Conservation (phyloP, 2,329 filamentous ascomycete species). For the Xenosphaeropsis pyriputrescens region DNA sequence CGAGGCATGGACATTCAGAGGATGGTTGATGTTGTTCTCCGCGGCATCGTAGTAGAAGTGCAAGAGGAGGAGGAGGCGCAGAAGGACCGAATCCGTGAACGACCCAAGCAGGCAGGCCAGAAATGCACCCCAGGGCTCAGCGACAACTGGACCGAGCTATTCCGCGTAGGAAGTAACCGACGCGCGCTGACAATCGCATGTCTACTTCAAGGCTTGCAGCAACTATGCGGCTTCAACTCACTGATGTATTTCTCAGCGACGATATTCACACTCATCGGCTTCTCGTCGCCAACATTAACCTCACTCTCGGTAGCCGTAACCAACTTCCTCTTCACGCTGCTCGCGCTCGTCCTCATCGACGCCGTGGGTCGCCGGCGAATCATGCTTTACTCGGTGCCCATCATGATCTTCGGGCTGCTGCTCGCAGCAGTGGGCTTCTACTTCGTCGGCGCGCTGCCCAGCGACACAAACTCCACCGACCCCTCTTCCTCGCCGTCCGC, state of each 20-base stretch:
- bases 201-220: conserved; percentile 74
- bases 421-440: conserved; percentile 61
- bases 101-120: conserved; percentile 7
- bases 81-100: conserved; percentile 9
- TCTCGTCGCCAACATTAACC: conserved; percentile 64
- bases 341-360: conserved; percentile 65
- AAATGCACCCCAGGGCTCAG: conserved; percentile 11
- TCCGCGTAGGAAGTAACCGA: conserved; percentile 46
- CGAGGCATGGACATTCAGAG: conserved; percentile 23
- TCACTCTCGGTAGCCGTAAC: conserved; percentile 70
- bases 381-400: conserved; percentile 66
- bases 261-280: conserved; percentile 65
- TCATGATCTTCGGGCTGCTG: conserved; percentile 65
- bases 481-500: conserved; percentile 12
- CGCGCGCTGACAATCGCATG: conserved; percentile 75
- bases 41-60: conserved; percentile 60
- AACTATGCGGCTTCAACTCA: conserved; percentile 81
- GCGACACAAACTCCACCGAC: conserved; percentile 10
- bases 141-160: conserved; percentile 35
- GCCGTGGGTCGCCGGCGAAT: conserved; percentile 66
- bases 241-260: conserved; percentile 87
- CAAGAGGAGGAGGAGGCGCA: conserved; percentile 47
- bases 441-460: conserved; percentile 29
- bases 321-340: conserved; percentile 68
- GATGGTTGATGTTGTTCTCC: conserved; percentile 44